Evolutionary conservation across 352 stramenopile genomes (phyloP).

Genomic region (Phytophthora foliorum): DNA sequence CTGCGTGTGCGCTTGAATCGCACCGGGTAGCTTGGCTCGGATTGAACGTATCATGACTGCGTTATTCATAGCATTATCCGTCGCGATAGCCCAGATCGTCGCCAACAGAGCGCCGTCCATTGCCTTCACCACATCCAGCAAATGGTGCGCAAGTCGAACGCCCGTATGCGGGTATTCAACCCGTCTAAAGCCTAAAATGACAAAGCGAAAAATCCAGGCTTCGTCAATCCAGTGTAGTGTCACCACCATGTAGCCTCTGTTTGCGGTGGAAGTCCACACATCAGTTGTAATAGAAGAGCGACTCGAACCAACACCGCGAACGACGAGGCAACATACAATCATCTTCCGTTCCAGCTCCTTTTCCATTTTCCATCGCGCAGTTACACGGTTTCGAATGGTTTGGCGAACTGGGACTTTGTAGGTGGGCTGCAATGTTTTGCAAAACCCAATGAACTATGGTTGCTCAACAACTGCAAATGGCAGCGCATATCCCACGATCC

Average conservation of each 20-base stretch:
- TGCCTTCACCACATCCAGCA: constrained; percentile 12
- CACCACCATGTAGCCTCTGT: constrained; percentile 27
- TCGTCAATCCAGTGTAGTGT: constrained; percentile 33
- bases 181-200: constrained; percentile 28
- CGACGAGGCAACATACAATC: background rate
- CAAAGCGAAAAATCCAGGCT: constrained; percentile 6
- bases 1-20: background rate
- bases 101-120: constrained; percentile 5
- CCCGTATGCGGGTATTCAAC: constrained; percentile 21
- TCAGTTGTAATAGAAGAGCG: constrained; percentile 22
- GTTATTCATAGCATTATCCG: constrained; percentile 22
- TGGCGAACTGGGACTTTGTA: constrained; percentile 12
- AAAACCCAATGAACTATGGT: constrained; percentile 13
- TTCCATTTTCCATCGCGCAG: constrained; percentile 11
- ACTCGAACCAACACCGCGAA: background rate
- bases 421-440: background rate
- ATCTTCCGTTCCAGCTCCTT: constrained; percentile 5
- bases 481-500: constrained; percentile 7
- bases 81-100: constrained; percentile 9
- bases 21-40: background rate
- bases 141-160: constrained; percentile 1
- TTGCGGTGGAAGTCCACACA: constrained; percentile 33
- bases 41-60: background rate
- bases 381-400: constrained; percentile 8
- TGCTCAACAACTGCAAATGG: constrained; percentile 21